Evolutionary conservation across 2,329 filamentous ascomycete species (phyloP).

Genomic region (Curvularia lunata): DNA sequence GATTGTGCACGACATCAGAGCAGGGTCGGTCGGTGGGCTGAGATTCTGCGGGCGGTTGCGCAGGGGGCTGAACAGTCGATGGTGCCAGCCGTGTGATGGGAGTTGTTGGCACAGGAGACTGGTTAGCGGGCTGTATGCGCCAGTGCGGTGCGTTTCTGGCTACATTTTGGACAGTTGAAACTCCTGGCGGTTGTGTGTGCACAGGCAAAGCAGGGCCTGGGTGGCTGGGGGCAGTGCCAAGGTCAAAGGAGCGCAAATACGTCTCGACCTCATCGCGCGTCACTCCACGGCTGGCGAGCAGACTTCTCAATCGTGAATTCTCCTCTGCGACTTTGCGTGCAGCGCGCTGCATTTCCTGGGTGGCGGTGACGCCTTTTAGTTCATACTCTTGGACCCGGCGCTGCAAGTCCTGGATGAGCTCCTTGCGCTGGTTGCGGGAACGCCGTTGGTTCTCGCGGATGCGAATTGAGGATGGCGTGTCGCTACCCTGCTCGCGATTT

Average conservation of each 20-base stretch:
- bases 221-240: not conserved
- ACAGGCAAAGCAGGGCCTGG: not conserved
- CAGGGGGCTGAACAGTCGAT: not conserved
- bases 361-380: constrained; percentile 67
- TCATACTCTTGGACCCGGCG: constrained; percentile 67
- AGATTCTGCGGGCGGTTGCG: not conserved
- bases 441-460: constrained; percentile 78
- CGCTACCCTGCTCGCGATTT: constrained; percentile 26
- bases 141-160: not conserved
- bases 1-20: not conserved
- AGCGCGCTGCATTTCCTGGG: constrained; percentile 70
- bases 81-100: not conserved
- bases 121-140: not conserved
- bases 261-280: constrained; percentile 27
- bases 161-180: not conserved
- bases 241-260: constrained; percentile 25
- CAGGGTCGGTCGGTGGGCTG: not conserved
- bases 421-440: constrained; percentile 71
- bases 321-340: constrained; percentile 71
- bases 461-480: constrained; percentile 50
- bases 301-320: constrained; percentile 65
- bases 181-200: not conserved
- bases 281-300: constrained; percentile 55
- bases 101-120: not conserved
- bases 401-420: constrained; percentile 73